These are phyloP conservation scores for Backusella westeae DNA, from an alignment of 192 early-diverging fungal species.

Conservation along the genomic window DNA sequence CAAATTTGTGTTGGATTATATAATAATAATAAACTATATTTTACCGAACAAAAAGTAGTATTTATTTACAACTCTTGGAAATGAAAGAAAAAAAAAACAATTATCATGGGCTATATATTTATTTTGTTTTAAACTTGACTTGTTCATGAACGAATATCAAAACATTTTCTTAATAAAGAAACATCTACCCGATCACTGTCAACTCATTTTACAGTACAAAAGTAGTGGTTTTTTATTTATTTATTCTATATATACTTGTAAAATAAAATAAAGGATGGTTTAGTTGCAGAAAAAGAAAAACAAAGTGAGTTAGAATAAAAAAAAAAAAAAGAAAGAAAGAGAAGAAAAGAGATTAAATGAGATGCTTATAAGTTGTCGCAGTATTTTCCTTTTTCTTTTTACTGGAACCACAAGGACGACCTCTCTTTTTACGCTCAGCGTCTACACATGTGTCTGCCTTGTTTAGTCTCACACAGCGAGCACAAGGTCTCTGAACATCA, in stretches of 20 bases:
- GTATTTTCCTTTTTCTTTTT: slow-evolving; percentile 22
- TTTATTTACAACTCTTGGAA: no score
- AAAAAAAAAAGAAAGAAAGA: neutral
- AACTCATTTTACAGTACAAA: neutral
- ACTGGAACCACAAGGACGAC: slow-evolving; percentile 46
- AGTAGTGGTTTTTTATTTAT: neutral
- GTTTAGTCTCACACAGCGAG: slow-evolving; percentile 48
- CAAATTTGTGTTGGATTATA: no score
- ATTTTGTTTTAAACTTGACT: neutral
- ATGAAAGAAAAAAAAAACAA: no score
- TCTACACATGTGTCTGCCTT: slow-evolving; percentile 52
- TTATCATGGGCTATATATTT: neutral
- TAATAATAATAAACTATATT: no score
- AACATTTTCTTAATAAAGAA: neutral
- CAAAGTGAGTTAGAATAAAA: neutral
- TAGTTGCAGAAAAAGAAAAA: neutral
- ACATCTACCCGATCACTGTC: neutral
- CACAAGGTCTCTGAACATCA: slow-evolving; percentile 50
- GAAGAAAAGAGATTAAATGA: neutral
- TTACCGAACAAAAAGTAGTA: no score
- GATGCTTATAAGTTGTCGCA: neutral
- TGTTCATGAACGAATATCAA: no score
- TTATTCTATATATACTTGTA: neutral
- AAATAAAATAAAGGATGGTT: neutral
- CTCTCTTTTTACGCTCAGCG: slow-evolving; percentile 54